phyloP scores from a whole-genome alignment of 1,284 basidiomycete genomes.

The Stereum hirsutum region DNA sequence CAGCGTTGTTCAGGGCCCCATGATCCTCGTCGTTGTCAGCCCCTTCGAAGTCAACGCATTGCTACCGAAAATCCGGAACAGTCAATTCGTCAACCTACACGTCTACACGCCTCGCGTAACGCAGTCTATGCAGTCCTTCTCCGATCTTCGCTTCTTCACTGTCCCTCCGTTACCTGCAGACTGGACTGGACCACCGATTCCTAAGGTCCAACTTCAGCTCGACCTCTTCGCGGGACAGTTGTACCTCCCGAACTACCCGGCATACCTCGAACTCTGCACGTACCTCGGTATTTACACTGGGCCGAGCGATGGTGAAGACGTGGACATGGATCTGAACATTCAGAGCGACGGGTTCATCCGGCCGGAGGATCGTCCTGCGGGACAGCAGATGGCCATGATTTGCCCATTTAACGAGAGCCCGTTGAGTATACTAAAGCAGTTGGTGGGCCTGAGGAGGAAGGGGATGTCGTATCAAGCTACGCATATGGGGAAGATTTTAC shows the following conservation, averaged over 20 bases:
- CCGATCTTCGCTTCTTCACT: slow-evolving; percentile 27
- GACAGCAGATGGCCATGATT: slow-evolving; percentile 11
- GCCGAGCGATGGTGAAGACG: slow-evolving; percentile 6
- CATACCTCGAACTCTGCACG: slow-evolving; percentile 23
- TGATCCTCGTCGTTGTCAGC: slow-evolving; percentile 29
- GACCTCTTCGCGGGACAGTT: slow-evolving; percentile 36
- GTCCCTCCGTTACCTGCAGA: slow-evolving; percentile 17
- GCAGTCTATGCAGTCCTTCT: slow-evolving; percentile 26
- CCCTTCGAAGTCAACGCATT: slow-evolving; percentile 35
- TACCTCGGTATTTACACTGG: slow-evolving; percentile 26
- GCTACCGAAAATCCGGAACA: slow-evolving; percentile 26
- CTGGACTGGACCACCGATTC: slow-evolving; percentile 12
- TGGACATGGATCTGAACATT: slow-evolving; percentile 9
- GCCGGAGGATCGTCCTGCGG: slow-evolving; percentile 3
- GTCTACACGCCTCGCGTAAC: slow-evolving; percentile 31
- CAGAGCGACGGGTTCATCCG: slow-evolving; percentile 28
- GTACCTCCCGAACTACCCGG: slow-evolving; percentile 23
- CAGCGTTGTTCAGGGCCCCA: not conserved
- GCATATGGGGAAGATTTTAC: slow-evolving; percentile 33
- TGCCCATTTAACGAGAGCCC: slow-evolving; percentile 23
- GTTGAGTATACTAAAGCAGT: slow-evolving; percentile 21
- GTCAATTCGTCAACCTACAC: slow-evolving; percentile 28
- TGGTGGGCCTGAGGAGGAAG: slow-evolving; percentile 30
- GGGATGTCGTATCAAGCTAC: slow-evolving; percentile 27
- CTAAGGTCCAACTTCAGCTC: slow-evolving; percentile 23